A percentile compares a stretch with the other conserved stretches of the same genome.
These are phyloP conservation scores for Haematococcus sp. DNA, from an alignment of 139 green algal genomes.

Conservation along the genomic window DNA sequence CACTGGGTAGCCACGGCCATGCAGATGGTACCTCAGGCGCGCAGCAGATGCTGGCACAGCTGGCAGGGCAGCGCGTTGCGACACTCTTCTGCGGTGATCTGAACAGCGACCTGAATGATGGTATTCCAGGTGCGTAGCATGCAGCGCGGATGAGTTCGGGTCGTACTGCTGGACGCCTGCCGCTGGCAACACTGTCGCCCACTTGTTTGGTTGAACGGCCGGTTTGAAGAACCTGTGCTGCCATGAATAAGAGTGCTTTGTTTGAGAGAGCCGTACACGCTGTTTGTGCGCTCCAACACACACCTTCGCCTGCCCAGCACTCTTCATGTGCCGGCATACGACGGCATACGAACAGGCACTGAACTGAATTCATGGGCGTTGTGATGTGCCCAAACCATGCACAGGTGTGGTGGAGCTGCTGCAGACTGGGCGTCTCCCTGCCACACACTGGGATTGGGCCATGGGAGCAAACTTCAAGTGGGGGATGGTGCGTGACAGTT, in stretches of 20 bases:
- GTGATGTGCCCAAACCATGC: not conserved
- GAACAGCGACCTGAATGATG: conserved; percentile 86
- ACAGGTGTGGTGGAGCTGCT: conserved; percentile 83
- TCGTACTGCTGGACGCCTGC: no score
- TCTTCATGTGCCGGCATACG: no score
- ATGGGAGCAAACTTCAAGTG: conserved; percentile 69
- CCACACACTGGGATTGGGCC: conserved; percentile 83
- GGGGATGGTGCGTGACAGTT: conserved; percentile 38
- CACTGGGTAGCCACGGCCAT: not conserved
- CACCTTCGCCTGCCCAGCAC: no score
- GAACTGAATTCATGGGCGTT: no score
- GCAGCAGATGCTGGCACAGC: conserved; percentile 19
- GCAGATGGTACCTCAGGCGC: not conserved
- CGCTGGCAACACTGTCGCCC: no score
- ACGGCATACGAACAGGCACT: no score
- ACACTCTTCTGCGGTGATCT: conserved; percentile 84
- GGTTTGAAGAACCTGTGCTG: no score
- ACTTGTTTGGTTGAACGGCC: no score
- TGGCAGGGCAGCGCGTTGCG: conserved; percentile 11
- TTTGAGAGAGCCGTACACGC: no score
- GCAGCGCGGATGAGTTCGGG: not conserved
- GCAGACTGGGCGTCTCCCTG: conserved; percentile 48
- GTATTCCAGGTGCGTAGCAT: conserved; percentile 63
- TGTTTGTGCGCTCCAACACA: no score
- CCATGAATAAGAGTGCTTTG: no score